Conservation (phyloP, 306 rosid species). For the Canavalia ensiformis region DNA sequence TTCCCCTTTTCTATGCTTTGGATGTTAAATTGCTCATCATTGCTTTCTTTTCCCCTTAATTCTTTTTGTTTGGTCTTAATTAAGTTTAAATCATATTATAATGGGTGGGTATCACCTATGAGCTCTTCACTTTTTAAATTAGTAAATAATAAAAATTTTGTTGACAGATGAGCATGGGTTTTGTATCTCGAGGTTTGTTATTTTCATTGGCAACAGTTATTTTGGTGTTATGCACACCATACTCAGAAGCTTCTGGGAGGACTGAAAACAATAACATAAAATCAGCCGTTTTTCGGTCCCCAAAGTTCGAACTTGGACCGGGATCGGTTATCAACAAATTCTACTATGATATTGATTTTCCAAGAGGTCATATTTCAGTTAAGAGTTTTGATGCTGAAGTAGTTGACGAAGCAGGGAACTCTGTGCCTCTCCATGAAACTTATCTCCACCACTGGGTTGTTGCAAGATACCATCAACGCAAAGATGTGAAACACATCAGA, state of each 20-base stretch:
- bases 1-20: too few species aligned
- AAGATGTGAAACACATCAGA: conserved; percentile 10
- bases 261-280: conserved; percentile 48
- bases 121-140: too few species aligned
- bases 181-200: conserved; percentile 29
- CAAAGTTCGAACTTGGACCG: conserved; percentile 63
- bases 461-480: conserved; percentile 34
- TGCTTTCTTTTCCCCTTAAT: too few species aligned
- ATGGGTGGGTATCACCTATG: too few species aligned
- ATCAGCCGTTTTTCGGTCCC: conserved; percentile 62
- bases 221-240: conserved; percentile 38
- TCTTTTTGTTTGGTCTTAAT: too few species aligned
- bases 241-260: conserved; percentile 33
- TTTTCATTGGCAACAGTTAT: conserved; percentile 43
- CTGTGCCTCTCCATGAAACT: conserved; percentile 75
- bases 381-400: conserved; percentile 77
- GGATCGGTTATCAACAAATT: conserved; percentile 70
- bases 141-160: conserved; percentile 10
- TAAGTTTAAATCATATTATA: too few species aligned
- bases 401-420: conserved; percentile 67
- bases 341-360: conserved; percentile 61
- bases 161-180: conserved; percentile 58
- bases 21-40: too few species aligned
- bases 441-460: conserved; percentile 84
- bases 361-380: conserved; percentile 75